Evolutionary conservation across 192 early-diverging fungal genomes (phyloP), one percentile per base, ranked within the genome.

Genomic region (Coemansia sp.): DNA sequence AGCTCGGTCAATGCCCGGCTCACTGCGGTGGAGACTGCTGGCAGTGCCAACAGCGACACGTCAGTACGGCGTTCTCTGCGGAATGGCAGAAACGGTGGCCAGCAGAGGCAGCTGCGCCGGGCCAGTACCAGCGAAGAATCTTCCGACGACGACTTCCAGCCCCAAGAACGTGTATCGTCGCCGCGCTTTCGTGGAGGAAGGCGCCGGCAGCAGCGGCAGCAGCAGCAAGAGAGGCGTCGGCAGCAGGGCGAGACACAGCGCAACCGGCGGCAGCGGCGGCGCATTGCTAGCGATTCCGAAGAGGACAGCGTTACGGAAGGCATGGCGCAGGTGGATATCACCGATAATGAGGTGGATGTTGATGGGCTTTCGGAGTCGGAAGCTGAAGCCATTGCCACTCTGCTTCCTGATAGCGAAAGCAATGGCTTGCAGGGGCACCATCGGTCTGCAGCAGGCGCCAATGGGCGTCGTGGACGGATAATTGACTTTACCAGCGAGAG

Each of bases 121-220:
- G 15, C 15, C 41, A 42, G 41, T 16, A 5, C 17, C 4, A 45
- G 43, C 43, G 18, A 45, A 2, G 43, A 18, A 3, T 49, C 60
- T 4, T 75, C 71, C 2, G 71, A 75, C 31, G 71, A 64, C 26
- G 71, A 75, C 11, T 75, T 75, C 26, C 53, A 49, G 55, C 66
- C 66, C 1, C 54, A 49, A 9, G 21, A 26, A 11, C 41, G 36
- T 3, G 42, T 26, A 4, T 26, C 23, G 23, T 26, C 23, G 23
- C 23, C 23, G 4, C 23, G 23, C 2, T 26, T 26, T 26, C 23
- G 23, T 26, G 23, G 37, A 8, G 10, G 18, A 1, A 40, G 46
- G 10, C 26, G n/a, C 3, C 46, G 51, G 8, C 39, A n/a, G 36
- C 38, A 14, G 18, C 53, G 36, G 7, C 18, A 26, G 28, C 62